phyloP scores from a whole-genome alignment of 371 early-diverging fungal genomes.

The Syncephalastrum monosporum region DNA sequence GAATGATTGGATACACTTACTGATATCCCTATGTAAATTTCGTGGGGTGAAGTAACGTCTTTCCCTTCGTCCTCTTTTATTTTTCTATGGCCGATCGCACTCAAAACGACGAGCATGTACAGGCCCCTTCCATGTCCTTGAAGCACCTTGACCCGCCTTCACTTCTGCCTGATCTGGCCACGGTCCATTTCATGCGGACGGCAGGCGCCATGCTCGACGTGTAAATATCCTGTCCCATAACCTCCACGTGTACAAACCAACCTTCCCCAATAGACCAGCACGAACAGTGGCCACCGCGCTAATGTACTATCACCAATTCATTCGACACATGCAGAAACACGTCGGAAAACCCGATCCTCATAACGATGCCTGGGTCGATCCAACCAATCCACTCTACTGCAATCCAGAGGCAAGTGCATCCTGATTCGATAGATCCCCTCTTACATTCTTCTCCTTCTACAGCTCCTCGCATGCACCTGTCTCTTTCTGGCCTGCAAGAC shows the following conservation, averaged over 20 bases:
- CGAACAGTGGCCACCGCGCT: conserved; percentile 49
- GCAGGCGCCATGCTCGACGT: conserved; percentile 34
- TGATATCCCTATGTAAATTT: too few species aligned
- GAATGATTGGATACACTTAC: too few species aligned
- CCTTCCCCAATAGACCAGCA: conserved; percentile 33
- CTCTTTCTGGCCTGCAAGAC: conserved; percentile 56
- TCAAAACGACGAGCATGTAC: background rate
- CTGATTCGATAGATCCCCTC: background rate
- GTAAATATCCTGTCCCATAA: conserved; percentile 11
- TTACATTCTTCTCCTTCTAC: background rate
- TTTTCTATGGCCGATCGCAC: too few species aligned
- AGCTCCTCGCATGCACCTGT: conserved; percentile 53
- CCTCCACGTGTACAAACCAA: background rate
- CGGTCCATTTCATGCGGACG: conserved; percentile 26
- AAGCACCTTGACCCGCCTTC: conserved; percentile 4
- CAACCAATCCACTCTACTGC: conserved; percentile 17
- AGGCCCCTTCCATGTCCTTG: background rate
- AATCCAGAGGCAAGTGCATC: conserved; percentile 34
- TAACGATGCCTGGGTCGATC: conserved; percentile 23
- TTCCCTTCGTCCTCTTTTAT: too few species aligned
- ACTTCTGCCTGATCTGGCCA: conserved; percentile 18
- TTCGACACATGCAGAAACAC: conserved; percentile 27
- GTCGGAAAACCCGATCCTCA: conserved; percentile 12
- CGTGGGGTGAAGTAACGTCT: too few species aligned
- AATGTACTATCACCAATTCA: conserved; percentile 46